Percentiles rank a stretch among this genome's conserved stretches.
Evolutionary conservation across 192 early-diverging fungal genomes (phyloP).

Genomic region (Linnemannia zychae): DNA sequence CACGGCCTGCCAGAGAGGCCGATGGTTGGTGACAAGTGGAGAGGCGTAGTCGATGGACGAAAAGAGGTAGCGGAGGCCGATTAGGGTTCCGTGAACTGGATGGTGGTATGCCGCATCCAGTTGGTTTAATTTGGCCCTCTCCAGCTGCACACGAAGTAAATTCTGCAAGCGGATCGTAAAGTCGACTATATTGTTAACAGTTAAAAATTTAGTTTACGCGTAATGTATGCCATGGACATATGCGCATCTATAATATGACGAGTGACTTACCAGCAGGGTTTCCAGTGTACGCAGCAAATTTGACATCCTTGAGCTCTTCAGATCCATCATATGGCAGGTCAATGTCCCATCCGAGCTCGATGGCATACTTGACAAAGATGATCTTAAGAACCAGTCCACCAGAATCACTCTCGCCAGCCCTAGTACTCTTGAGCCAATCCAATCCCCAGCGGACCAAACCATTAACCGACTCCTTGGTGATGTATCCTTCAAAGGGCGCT

Average conservation of each 20-base stretch:
- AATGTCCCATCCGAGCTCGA: constrained; percentile 61
- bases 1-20: constrained; percentile 64
- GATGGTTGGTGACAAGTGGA: constrained; percentile 57
- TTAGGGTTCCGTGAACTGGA: constrained; percentile 69
- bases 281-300: constrained; percentile 21
- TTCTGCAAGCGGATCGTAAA: constrained; percentile 68
- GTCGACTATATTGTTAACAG: constrained; percentile 43
- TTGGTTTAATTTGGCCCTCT: constrained; percentile 60
- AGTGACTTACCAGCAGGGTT: constrained; percentile 32
- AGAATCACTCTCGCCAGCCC: constrained; percentile 86
- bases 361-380: constrained; percentile 85
- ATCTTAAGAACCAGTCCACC: constrained; percentile 85
- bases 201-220: background rate
- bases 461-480: constrained; percentile 58
- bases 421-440: constrained; percentile 71
- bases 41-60: constrained; percentile 70
- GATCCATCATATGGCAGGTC: constrained; percentile 27
- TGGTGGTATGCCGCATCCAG: constrained; percentile 65
- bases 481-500: constrained; percentile 71
- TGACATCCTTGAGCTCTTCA: constrained; percentile 18
- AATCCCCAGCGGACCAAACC: constrained; percentile 73
- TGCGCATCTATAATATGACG: background rate
- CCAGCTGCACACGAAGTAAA: constrained; percentile 64
- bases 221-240: background rate
- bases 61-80: constrained; percentile 71